Conservation (phyloP, 176 grass and related monocot genomes). For the Triticum urartu region DNA sequence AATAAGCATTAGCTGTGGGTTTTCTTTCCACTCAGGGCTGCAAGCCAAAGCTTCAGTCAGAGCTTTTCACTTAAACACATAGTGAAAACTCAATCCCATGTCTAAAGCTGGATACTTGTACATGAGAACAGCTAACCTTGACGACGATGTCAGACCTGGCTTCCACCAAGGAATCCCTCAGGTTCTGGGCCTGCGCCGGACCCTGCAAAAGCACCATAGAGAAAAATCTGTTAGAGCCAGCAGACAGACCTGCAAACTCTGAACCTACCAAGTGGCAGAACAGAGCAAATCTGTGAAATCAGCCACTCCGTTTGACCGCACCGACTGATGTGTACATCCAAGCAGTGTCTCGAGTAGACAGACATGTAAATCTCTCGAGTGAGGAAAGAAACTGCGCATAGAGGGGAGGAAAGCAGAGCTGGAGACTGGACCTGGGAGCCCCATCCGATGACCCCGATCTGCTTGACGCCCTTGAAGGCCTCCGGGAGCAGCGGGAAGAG, state of each 20-base stretch:
- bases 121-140: slow-evolving; percentile 48
- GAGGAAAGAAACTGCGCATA: too few relatives aligned
- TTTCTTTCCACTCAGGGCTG: background rate
- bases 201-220: slow-evolving; percentile 44
- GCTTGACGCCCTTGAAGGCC: slow-evolving; percentile 88
- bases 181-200: slow-evolving; percentile 90
- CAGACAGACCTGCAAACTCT: background rate
- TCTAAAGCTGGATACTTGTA: background rate
- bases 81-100: background rate
- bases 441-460: slow-evolving; percentile 91
- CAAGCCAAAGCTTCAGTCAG: background rate
- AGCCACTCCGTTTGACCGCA: background rate
- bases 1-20: background rate
- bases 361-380: background rate
- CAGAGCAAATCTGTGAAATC: background rate
- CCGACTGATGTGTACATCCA: background rate
- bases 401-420: background rate
- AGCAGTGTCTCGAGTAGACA: background rate
- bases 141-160: slow-evolving; percentile 89
- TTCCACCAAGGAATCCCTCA: slow-evolving; percentile 75
- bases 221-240: background rate
- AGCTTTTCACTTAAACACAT: background rate
- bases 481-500: slow-evolving; percentile 77
- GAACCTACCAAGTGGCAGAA: background rate
- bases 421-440: slow-evolving; percentile 64